Conservation (phyloP, 2,329 filamentous ascomycete genomes). For the Xylaria sp. region DNA sequence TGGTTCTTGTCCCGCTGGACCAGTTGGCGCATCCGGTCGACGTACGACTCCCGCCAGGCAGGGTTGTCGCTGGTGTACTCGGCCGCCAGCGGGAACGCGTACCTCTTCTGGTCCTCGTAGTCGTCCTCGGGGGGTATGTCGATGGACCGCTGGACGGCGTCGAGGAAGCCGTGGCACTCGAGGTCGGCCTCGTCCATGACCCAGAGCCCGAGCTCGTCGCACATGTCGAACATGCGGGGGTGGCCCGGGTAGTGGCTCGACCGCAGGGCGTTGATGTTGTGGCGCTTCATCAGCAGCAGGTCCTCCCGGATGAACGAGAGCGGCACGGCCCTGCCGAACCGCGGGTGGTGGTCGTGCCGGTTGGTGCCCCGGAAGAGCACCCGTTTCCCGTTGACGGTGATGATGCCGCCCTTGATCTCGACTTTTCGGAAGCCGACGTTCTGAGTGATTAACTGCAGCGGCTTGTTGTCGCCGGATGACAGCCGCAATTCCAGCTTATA, state of each 20-base stretch:
- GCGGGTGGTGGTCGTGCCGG: conserved; percentile 64
- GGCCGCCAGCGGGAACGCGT: conserved; percentile 33
- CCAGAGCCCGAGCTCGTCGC: conserved; percentile 60
- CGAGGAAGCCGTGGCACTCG: conserved; percentile 43
- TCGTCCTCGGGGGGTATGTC: conserved; percentile 18
- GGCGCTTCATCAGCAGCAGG: conserved; percentile 61
- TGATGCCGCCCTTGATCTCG: conserved; percentile 58
- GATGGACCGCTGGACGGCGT: neutral
- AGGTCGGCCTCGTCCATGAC: conserved; percentile 53
- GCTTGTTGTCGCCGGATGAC: neutral
- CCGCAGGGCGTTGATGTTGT: conserved; percentile 66
- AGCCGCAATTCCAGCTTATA: conserved; percentile 47
- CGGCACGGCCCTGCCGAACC: conserved; percentile 57
- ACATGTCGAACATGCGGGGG: conserved; percentile 54
- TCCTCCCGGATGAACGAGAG: conserved; percentile 58
- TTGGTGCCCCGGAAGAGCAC: conserved; percentile 63
- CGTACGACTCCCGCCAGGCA: conserved; percentile 61
- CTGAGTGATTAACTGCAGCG: conserved; percentile 41
- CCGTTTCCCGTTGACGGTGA: conserved; percentile 60
- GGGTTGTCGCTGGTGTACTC: conserved; percentile 60
- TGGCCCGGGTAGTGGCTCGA: conserved; percentile 63
- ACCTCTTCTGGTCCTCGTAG: conserved; percentile 22
- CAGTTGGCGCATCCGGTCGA: conserved; percentile 66
- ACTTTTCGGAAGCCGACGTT: conserved; percentile 62
- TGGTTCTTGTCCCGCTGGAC: conserved; percentile 68